phyloP scores from a whole-genome alignment of 345 rosid species.

The Ceriops tagal region DNA sequence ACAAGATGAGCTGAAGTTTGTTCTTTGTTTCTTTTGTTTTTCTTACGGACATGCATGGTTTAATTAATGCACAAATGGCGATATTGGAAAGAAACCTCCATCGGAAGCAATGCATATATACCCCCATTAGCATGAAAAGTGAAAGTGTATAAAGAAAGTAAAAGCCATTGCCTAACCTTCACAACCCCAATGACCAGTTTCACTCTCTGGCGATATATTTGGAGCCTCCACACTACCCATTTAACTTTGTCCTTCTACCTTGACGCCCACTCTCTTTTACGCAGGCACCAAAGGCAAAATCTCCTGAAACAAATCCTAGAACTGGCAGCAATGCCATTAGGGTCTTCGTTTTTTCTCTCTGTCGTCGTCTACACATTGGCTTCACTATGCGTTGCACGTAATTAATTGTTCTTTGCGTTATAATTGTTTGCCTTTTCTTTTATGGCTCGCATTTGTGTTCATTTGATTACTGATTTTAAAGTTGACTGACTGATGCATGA shows the following conservation, averaged over 20 bases:
- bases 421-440: not conserved
- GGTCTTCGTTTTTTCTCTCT: conserved; percentile 21
- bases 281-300: not conserved
- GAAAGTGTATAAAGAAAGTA: conserved; percentile 24
- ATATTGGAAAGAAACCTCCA: conserved; percentile 35
- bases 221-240: conserved; percentile 3
- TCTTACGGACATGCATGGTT: not conserved
- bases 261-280: not conserved
- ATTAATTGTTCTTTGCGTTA: not conserved
- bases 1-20: not conserved
- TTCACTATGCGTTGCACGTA: conserved; percentile 32
- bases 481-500: not conserved
- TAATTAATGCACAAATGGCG: not conserved
- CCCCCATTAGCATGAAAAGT: conserved; percentile 28
- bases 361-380: conserved; percentile 31
- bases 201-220: conserved; percentile 4
- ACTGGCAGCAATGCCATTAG: conserved; percentile 24
- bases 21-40: not conserved
- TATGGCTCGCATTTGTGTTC: not conserved
- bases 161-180: not conserved
- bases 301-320: not conserved
- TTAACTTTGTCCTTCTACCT: not conserved
- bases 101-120: conserved; percentile 59
- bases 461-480: not conserved
- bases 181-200: not conserved